These are phyloP conservation scores for Cylindrotheca fusiformis DNA, from an alignment of 108 stramenopile species.

Conservation along the genomic window DNA sequence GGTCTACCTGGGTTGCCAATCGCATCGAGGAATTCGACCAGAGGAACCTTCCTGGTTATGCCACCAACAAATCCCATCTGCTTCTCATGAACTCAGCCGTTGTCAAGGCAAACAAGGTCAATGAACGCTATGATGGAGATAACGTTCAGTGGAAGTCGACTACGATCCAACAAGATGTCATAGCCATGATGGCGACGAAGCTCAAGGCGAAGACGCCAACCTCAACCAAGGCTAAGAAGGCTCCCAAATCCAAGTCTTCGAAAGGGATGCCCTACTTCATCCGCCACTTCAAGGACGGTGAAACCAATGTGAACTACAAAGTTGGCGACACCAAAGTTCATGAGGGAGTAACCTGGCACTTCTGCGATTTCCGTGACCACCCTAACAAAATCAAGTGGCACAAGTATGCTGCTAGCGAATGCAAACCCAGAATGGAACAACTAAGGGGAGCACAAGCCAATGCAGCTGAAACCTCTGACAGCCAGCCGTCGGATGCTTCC, in stretches of 20 bases:
- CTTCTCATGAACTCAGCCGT: constrained; percentile 3
- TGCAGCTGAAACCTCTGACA: neutral
- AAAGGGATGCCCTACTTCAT: neutral
- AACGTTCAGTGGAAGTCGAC: neutral
- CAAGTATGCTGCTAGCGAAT: neutral
- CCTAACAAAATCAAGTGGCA: constrained; percentile 2
- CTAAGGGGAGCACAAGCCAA: neutral
- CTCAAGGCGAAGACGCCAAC: neutral
- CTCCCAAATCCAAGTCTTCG: neutral
- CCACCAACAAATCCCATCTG: neutral
- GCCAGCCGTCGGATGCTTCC: neutral
- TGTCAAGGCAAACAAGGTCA: neutral
- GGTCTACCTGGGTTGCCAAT: neutral
- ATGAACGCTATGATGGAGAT: neutral
- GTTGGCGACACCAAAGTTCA: constrained; percentile 1
- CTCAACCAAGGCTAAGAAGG: neutral
- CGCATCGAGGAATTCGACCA: neutral
- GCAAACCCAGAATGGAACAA: neutral
- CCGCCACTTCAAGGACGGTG: constrained; percentile 1
- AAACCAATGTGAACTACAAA: neutral
- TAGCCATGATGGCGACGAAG: constrained; percentile 3
- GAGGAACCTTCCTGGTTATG: neutral
- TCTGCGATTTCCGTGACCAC: constrained; percentile 4
- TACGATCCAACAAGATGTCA: neutral
- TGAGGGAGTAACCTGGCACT: neutral